phyloP scores from a whole-genome alignment of 169 alveolate genomes.

The Eimeria maxima region DNA sequence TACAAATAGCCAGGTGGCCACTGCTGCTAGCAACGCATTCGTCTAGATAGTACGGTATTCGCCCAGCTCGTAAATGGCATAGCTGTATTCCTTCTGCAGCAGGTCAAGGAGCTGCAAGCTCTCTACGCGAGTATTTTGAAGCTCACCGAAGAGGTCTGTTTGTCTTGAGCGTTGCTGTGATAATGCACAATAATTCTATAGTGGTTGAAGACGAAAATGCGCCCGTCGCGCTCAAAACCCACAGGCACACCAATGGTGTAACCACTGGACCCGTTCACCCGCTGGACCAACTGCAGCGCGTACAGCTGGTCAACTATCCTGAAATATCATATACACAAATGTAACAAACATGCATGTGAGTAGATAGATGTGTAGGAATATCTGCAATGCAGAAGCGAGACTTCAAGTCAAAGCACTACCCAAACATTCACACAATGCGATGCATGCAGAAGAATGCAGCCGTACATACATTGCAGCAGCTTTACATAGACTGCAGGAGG shows the following conservation, averaged over 20 bases:
- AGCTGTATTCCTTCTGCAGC: too few species aligned
- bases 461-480: too few species aligned
- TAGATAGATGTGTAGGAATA: background rate
- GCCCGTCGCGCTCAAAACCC: constrained; percentile 51
- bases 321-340: background rate
- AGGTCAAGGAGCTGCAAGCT: background rate
- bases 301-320: constrained; percentile 83
- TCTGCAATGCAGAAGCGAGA: background rate
- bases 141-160: background rate
- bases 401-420: too few species aligned
- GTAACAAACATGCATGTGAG: background rate
- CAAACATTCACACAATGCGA: too few species aligned
- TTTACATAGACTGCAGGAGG: too few species aligned
- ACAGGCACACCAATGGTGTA: constrained; percentile 65
- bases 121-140: too few species aligned
- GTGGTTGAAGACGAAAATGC: constrained; percentile 34
- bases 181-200: constrained; percentile 48
- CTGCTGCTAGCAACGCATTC: background rate
- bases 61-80: background rate
- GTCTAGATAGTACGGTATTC: background rate
- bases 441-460: too few species aligned
- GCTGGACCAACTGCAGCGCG: constrained; percentile 74
- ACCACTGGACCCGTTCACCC: constrained; percentile 59
- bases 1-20: too few species aligned
- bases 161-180: constrained; percentile 45